Evolutionary conservation across 345 rosid genomes (phyloP).

Genomic region (Boechera divaricarpa): DNA sequence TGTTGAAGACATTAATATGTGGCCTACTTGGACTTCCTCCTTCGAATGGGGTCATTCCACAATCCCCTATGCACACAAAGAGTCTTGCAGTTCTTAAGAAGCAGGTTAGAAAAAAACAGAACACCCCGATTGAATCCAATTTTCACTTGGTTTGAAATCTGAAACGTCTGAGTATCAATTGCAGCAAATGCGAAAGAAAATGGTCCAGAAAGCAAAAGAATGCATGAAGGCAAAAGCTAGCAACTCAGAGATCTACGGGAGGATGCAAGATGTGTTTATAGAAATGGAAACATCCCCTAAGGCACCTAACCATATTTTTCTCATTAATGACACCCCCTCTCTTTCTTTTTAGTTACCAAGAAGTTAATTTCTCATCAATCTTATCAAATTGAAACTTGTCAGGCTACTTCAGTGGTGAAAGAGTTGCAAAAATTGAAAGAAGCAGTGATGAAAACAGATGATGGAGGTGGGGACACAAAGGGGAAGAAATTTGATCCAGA

Average conservation of each 20-base stretch:
- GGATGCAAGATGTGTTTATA: constrained; percentile 64
- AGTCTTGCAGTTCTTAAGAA: constrained; percentile 80
- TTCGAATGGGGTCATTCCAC: constrained; percentile 87
- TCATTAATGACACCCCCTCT: neutral
- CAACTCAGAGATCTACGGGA: constrained; percentile 65
- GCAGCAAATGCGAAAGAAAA: constrained; percentile 67
- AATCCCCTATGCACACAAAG: constrained; percentile 93
- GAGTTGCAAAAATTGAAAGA: constrained; percentile 75
- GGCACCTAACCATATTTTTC: constrained; percentile 37
- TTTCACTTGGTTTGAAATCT: constrained; percentile 14
- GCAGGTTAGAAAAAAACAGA: constrained; percentile 51
- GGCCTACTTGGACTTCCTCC: constrained; percentile 87
- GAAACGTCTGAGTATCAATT: constrained; percentile 11
- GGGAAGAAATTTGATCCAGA: constrained; percentile 67
- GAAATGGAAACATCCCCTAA: constrained; percentile 66
- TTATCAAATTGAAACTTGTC: constrained; percentile 33
- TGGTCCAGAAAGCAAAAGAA: constrained; percentile 71
- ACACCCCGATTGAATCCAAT: neutral
- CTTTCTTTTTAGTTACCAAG: constrained; percentile 1
- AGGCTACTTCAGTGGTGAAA: constrained; percentile 57
- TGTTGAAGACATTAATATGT: constrained; percentile 74
- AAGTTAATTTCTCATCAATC: constrained; percentile 30
- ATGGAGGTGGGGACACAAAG: constrained; percentile 48
- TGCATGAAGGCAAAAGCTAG: constrained; percentile 67
- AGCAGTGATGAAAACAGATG: constrained; percentile 70